Evolutionary conservation across 2,329 filamentous ascomycete genomes (phyloP), one percentile per base, ranked within the genome.

Genomic region (Fonsecaea multimorphosa): DNA sequence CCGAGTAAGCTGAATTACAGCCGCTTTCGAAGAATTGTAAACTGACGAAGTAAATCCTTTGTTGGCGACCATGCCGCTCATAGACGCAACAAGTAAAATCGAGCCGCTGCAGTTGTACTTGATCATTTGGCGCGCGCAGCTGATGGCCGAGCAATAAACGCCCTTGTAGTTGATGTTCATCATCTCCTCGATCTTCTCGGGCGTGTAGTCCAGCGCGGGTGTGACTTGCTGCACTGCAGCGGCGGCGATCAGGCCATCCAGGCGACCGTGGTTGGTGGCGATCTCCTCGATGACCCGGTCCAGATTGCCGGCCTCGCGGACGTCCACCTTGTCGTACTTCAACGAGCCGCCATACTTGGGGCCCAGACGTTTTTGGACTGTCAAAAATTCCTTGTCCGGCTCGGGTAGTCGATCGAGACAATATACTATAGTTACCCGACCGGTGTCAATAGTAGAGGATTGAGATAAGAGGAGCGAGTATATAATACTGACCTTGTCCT

Each of bases 61-160:
- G 75, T 89, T 89, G 60, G 85, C 86, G 64, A 88, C 77, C 6
- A 81, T 84, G 2, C 84, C 86, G 69, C 83, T 86, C 86, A 89
- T 89, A 70, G 83, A 86, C 19, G 85, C 86, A 73, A 89, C 87
- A 74, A 89, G 78, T 9, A 83, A 84, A 67, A 89, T 88, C 70
- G 85, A 87, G 19, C 86, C 86, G 34, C 85, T 83, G 57, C 83
- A 84, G 8, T 83, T 51, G 72, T 85, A 84, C 70, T 80, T 81
- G 74, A 88, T 86, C 85, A 87, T 87, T 75, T 87, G 85, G 75
- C 85, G 85, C 19, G 86, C 86, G 83, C 84, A n/a, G 85, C 86
- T 76, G 24, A 73, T 66, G 0, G 72, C 73, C 0, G 70, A 56
- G 1, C 69, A 52, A 49, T 71, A 74, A 8, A 69, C 72, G 0